These are phyloP conservation scores for Tephrocybe sp. DNA, from an alignment of 768 basidiomycete genomes.

Conservation along the genomic window DNA sequence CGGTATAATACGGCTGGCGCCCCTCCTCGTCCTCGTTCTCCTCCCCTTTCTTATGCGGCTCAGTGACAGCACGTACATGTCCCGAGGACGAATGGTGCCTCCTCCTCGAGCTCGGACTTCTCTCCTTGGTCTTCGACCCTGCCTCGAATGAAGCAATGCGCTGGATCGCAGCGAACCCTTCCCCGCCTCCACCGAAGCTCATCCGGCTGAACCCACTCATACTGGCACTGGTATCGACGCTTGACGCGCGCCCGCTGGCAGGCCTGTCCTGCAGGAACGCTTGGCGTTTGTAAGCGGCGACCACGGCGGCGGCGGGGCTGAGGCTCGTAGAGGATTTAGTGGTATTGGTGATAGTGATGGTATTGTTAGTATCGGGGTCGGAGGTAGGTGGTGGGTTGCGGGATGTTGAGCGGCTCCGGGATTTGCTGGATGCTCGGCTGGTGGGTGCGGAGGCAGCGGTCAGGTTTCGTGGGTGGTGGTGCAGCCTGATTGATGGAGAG, in stretches of 20 bases:
- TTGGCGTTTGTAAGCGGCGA: constrained; percentile 48
- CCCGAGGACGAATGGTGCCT: no score
- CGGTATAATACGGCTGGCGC: constrained; percentile 53
- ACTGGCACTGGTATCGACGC: constrained; percentile 3
- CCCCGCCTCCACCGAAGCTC: constrained; percentile 1
- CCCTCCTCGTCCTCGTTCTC: neutral
- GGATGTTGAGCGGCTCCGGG: neutral
- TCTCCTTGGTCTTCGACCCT: neutral
- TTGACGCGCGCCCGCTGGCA: neutral
- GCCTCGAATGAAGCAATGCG: constrained; percentile 2
- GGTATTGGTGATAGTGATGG: neutral
- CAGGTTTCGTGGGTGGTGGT: neutral
- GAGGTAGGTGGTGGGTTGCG: neutral
- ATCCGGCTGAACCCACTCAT: neutral
- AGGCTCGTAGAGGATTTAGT: constrained; percentile 20
- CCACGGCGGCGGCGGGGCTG: constrained; percentile 48
- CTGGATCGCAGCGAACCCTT: constrained; percentile 13
- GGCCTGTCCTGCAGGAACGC: constrained; percentile 20
- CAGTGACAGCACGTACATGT: no score
- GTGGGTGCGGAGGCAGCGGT: neutral
- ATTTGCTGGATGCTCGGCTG: neutral
- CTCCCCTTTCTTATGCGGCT: no score
- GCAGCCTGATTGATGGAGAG: neutral
- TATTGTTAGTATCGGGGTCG: neutral
- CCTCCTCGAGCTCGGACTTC: no score